These are phyloP conservation scores for Omphalotus olearius DNA, from an alignment of 1,284 basidiomycete species.

Conservation along the genomic window DNA sequence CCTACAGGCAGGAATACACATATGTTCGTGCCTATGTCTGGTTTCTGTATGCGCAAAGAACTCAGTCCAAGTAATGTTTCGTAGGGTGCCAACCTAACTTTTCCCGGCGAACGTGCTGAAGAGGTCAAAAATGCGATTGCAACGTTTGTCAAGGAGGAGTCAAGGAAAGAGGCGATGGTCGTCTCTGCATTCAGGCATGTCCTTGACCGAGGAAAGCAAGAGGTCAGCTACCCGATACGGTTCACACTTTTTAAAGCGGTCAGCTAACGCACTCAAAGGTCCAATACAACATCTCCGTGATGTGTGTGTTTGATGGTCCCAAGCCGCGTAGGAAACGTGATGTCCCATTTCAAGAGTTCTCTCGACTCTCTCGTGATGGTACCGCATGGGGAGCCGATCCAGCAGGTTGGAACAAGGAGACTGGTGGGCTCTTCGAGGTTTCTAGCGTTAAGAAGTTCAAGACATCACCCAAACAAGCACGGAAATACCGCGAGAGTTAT, in stretches of 20 bases:
- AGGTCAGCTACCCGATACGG: not conserved
- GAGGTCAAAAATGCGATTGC: constrained; percentile 15
- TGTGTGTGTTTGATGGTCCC: constrained; percentile 4
- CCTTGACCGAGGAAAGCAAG: not conserved
- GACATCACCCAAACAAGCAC: no score
- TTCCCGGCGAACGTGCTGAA: not conserved
- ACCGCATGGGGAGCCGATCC: constrained; percentile 2
- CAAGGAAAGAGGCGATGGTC: constrained; percentile 14
- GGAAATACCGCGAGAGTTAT: no score
- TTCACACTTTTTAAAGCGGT: no score
- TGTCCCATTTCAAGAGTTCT: not conserved
- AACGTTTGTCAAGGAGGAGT: constrained; percentile 5
- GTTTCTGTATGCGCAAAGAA: no score
- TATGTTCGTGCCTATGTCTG: no score
- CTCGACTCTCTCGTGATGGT: not conserved
- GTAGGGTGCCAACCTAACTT: constrained; percentile 1
- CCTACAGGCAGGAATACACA: no score
- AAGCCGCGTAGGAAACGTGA: not conserved
- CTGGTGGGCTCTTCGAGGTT: no score
- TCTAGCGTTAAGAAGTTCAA: no score
- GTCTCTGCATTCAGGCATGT: constrained; percentile 16
- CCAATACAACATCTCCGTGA: constrained; percentile 7
- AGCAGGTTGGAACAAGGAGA: constrained; percentile 7
- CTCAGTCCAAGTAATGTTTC: no score
- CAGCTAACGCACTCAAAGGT: no score